A percentile compares a stretch with the other conserved stretches of the same genome.
phyloP scores from a whole-genome alignment of 441 rosid genomes.

The Geranium incanum region DNA sequence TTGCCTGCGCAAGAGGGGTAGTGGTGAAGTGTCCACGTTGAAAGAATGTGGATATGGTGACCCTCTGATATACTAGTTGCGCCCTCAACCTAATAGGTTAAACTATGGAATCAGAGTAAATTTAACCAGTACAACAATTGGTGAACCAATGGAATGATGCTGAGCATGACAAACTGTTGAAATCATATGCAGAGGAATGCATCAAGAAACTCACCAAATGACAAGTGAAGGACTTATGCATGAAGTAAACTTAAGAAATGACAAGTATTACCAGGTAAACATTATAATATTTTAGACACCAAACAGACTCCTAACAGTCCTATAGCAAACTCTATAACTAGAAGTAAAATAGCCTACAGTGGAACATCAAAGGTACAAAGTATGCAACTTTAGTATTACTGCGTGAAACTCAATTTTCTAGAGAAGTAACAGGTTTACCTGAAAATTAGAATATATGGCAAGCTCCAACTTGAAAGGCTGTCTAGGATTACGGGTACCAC shows the following conservation, averaged over 20 bases:
- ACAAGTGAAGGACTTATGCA: neutral
- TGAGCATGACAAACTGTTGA: neutral
- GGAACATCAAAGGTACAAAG: neutral
- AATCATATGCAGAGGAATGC: neutral
- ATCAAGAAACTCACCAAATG: neutral
- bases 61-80: no score
- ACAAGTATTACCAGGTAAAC: neutral
- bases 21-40: no score
- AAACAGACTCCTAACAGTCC: neutral
- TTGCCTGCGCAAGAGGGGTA: no score
- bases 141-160: no score
- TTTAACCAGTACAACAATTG: no score
- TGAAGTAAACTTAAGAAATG: neutral
- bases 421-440: constrained; percentile 36
- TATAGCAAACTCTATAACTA: neutral
- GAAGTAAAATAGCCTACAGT: neutral
- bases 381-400: neutral
- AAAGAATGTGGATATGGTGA: no score
- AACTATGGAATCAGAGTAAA: no score
- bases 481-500: constrained; percentile 60
- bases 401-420: neutral
- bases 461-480: constrained; percentile 82
- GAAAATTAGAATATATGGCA: constrained; percentile 61
- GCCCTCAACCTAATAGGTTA: no score
- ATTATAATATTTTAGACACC: neutral